These are phyloP conservation scores for Aspergillus leporis DNA, from an alignment of 495 filamentous ascomycete species.

Conservation along the genomic window DNA sequence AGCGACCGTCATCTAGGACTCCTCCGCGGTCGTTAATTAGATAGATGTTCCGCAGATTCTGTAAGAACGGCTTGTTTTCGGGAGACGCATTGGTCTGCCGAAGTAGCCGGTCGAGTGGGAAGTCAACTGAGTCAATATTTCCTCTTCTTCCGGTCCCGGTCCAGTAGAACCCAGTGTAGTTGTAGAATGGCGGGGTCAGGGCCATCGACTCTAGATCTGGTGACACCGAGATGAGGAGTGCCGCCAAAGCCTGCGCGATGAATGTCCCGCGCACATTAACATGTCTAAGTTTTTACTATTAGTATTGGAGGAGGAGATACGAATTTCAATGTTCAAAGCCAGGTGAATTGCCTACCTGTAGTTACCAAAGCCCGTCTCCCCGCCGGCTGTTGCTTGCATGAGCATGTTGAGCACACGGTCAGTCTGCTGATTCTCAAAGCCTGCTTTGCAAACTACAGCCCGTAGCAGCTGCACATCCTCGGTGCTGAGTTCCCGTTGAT, in stretches of 20 bases:
- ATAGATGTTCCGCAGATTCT: constrained; percentile 25
- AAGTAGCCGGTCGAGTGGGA: constrained; percentile 22
- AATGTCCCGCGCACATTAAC: too few relatives aligned
- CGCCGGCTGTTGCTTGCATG: too few relatives aligned
- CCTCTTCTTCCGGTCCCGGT: too few relatives aligned
- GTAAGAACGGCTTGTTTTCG: constrained; percentile 19
- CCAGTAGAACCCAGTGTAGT: not conserved
- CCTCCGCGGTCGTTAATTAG: constrained; percentile 14
- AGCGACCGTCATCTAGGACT: constrained; percentile 14
- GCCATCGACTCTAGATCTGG: constrained; percentile 26
- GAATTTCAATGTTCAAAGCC: too few relatives aligned
- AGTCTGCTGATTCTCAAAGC: too few relatives aligned
- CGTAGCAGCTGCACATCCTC: too few relatives aligned
- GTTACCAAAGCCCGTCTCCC: not conserved
- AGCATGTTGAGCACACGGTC: too few relatives aligned
- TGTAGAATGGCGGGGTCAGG: constrained; percentile 14
- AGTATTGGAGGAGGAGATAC: too few relatives aligned
- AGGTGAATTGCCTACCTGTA: too few relatives aligned
- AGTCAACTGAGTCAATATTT: not conserved
- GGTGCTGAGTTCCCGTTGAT: too few relatives aligned
- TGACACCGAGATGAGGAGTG: constrained; percentile 28
- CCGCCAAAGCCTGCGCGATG: constrained; percentile 26
- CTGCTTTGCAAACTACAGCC: too few relatives aligned
- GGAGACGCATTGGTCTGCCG: constrained; percentile 14
- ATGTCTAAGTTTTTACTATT: too few relatives aligned